phyloP scores from a whole-genome alignment of 2,329 filamentous ascomycete species.

The Exophiala calicioides region DNA sequence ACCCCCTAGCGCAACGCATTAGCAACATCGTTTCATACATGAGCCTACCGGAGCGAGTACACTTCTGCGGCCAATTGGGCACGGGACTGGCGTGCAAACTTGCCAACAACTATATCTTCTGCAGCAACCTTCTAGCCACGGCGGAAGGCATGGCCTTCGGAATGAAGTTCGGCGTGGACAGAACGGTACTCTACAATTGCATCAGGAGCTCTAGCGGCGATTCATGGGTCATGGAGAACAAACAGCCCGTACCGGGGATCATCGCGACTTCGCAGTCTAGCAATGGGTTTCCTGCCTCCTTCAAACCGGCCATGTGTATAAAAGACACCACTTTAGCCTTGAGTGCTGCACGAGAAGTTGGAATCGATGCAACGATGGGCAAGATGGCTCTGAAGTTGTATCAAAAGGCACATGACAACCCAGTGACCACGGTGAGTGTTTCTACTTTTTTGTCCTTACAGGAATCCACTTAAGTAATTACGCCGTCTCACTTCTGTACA shows the following conservation, averaged over 20 bases:
- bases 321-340: constrained; percentile 10
- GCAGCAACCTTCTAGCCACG: constrained; percentile 7
- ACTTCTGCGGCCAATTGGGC: constrained; percentile 10
- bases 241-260: constrained; percentile 10
- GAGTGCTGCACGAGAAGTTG: constrained; percentile 7
- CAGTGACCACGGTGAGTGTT: constrained; percentile 32
- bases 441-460: no score
- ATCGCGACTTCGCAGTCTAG: background rate
- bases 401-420: constrained; percentile 15
- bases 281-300: constrained; percentile 2
- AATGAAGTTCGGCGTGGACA: constrained; percentile 9
- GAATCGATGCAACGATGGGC: constrained; percentile 9
- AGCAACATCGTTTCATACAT: constrained; percentile 3
- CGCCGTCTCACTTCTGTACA: no score
- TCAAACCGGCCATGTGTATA: constrained; percentile 4
- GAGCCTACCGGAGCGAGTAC: constrained; percentile 1
- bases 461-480: no score
- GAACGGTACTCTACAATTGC: constrained; percentile 4
- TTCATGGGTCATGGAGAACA: constrained; percentile 7
- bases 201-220: constrained; percentile 17
- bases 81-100: constrained; percentile 11
- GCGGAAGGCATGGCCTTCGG: constrained; percentile 16
- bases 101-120: constrained; percentile 17
- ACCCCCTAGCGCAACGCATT: constrained; percentile 3
- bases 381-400: constrained; percentile 2